These are phyloP conservation scores for Dothiorella sarmentorum DNA, from an alignment of 2,329 filamentous ascomycete genomes.

Conservation along the genomic window DNA sequence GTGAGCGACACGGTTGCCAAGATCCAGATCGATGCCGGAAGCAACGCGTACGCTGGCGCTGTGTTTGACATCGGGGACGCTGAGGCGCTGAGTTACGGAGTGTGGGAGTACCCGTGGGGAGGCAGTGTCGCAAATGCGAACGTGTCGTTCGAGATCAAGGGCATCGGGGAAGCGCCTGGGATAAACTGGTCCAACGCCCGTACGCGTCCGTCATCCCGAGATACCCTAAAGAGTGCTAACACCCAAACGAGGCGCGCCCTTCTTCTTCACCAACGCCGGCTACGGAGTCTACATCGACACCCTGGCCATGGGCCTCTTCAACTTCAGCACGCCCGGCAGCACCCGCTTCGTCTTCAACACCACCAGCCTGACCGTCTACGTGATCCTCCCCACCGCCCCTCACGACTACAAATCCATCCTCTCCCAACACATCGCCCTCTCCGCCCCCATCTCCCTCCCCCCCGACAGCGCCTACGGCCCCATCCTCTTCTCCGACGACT, in stretches of 20 bases:
- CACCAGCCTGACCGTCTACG: conserved; percentile 30
- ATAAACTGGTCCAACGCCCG: conserved; percentile 37
- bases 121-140: conserved; percentile 25
- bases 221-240: too few relatives aligned
- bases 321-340: conserved; percentile 26
- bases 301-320: conserved; percentile 31
- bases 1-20: conserved; percentile 26
- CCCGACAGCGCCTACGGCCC: conserved; percentile 33
- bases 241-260: conserved; percentile 25
- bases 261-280: conserved; percentile 32
- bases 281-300: conserved; percentile 36
- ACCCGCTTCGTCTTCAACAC: conserved; percentile 33
- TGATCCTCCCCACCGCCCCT: conserved; percentile 26
- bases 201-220: not conserved
- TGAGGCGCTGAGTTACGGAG: conserved; percentile 24
- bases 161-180: conserved; percentile 29
- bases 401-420: conserved; percentile 26
- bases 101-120: conserved; percentile 31
- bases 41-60: conserved; percentile 24
- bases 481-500: conserved; percentile 37
- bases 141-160: conserved; percentile 28
- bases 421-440: conserved; percentile 29
- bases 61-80: conserved; percentile 21
- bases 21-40: conserved; percentile 25
- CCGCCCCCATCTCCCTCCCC: conserved; percentile 30